Evolutionary conservation across 768 basidiomycete genomes (phyloP).

Genomic region (Hortiboletus campestris): DNA sequence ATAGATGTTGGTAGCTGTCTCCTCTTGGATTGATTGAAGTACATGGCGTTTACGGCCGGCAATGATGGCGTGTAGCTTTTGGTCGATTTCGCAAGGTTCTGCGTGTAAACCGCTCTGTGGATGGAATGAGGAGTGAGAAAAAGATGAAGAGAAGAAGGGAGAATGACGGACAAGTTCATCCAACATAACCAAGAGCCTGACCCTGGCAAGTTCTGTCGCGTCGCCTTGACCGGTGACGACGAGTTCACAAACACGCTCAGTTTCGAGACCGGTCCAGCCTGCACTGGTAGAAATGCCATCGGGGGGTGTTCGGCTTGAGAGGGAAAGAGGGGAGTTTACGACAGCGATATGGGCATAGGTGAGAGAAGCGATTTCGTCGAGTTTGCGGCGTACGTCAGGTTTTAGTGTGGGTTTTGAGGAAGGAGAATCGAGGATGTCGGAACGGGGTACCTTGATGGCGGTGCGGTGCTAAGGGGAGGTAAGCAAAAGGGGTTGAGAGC

Average conservation of each 20-base stretch:
- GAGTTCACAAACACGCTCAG: slow-evolving; percentile 90
- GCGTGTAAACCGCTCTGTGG: slow-evolving; percentile 84
- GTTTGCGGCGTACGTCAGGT: slow-evolving; percentile 72
- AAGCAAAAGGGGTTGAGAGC: slow-evolving; percentile 12
- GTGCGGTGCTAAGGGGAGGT: slow-evolving; percentile 62
- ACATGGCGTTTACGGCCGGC: slow-evolving; percentile 85
- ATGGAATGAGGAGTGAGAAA: slow-evolving; percentile 4
- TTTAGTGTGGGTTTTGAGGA: slow-evolving; percentile 79
- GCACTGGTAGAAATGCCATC: slow-evolving; percentile 74
- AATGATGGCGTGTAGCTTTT: slow-evolving; percentile 88
- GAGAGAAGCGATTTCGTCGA: slow-evolving; percentile 93
- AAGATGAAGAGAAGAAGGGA: neutral
- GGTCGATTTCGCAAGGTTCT: slow-evolving; percentile 91
- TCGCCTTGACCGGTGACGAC: slow-evolving; percentile 88
- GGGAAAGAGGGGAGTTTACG: slow-evolving; percentile 77
- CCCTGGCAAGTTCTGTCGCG: slow-evolving; percentile 87
- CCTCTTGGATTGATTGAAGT: slow-evolving; percentile 92
- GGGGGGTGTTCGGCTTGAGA: slow-evolving; percentile 73
- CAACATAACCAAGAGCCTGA: slow-evolving; percentile 87
- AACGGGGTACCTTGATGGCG: slow-evolving; percentile 86
- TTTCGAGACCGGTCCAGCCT: slow-evolving; percentile 89
- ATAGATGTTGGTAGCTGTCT: slow-evolving; percentile 97
- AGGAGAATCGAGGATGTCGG: slow-evolving; percentile 87
- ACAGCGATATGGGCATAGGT: slow-evolving; percentile 94
- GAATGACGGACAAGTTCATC: slow-evolving; percentile 79